These are phyloP conservation scores for Syzygium jambos DNA, from an alignment of 345 rosid species.

Conservation along the genomic window DNA sequence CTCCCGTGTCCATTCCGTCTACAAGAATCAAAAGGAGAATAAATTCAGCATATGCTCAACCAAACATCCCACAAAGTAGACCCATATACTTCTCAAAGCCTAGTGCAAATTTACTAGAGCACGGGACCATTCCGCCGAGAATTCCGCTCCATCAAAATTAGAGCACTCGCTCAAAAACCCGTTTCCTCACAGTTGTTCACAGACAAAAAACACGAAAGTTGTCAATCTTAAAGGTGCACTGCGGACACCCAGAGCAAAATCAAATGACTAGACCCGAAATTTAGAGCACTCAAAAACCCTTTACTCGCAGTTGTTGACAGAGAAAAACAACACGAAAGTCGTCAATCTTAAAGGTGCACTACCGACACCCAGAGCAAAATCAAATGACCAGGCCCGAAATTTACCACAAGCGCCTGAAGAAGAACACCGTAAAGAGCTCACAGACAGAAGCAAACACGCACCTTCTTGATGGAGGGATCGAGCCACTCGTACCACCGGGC, in stretches of 20 bases:
- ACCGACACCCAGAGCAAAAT: not conserved
- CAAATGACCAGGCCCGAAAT: not conserved
- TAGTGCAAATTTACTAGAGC: not conserved
- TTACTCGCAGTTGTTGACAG: not conserved
- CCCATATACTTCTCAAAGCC: not conserved
- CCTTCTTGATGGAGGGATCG: slow-evolving; percentile 98
- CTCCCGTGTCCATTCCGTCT: slow-evolving; percentile 99
- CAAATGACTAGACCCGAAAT: not conserved
- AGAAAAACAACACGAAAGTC: not conserved
- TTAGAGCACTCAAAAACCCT: not conserved
- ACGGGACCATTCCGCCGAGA: not conserved
- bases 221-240: not conserved
- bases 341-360: not conserved
- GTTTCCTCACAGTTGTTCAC: not conserved
- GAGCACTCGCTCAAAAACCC: not conserved
- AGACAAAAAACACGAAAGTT: not conserved
- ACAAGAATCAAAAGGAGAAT: not conserved
- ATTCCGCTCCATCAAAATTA: not conserved
- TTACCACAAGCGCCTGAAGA: not conserved
- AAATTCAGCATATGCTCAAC: not conserved
- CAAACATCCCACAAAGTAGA: not conserved
- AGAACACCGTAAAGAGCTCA: too few relatives aligned
- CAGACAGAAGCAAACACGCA: not conserved
- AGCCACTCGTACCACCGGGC: slow-evolving; percentile 99
- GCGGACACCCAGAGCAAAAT: not conserved